Evolutionary conservation across 2,329 filamentous ascomycete species (phyloP).

Genomic region (Exophiala phaeomuriformis): DNA sequence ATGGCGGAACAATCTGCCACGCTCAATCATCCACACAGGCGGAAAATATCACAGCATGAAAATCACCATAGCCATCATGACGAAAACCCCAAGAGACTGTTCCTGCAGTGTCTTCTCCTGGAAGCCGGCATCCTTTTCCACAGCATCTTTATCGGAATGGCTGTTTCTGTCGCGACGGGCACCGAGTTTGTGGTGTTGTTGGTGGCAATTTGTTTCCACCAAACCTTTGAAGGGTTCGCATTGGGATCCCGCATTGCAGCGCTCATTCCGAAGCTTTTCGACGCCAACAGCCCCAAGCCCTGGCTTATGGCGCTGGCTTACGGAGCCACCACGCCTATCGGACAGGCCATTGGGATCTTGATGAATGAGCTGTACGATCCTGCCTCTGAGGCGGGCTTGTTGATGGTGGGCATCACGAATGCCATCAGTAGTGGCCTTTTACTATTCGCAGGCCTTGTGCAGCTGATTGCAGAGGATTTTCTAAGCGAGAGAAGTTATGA

Average conservation of each 20-base stretch:
- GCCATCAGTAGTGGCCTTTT: constrained; percentile 73
- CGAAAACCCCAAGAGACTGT: constrained; percentile 56
- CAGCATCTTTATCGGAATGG: constrained; percentile 81
- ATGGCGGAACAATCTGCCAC: constrained; percentile 38
- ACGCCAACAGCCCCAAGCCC: constrained; percentile 63
- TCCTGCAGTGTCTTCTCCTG: constrained; percentile 70
- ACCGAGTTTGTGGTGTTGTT: constrained; percentile 73
- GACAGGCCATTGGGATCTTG: constrained; percentile 72
- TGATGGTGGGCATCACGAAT: constrained; percentile 84
- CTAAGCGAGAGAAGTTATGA: constrained; percentile 59
- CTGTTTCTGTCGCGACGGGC: constrained; percentile 71
- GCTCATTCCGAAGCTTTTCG: constrained; percentile 59
- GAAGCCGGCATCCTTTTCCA: constrained; percentile 82
- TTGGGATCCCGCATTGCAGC: constrained; percentile 78
- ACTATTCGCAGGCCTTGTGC: constrained; percentile 74
- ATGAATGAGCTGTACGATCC: constrained; percentile 77
- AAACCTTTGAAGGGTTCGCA: constrained; percentile 82
- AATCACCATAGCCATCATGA: constrained; percentile 8
- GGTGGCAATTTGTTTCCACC: constrained; percentile 73
- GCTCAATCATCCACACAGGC: constrained; percentile 27
- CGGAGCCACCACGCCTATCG: constrained; percentile 67
- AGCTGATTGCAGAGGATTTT: constrained; percentile 80
- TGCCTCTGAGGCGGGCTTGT: constrained; percentile 62
- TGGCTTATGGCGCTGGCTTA: constrained; percentile 62
- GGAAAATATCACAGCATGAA: constrained; percentile 21